Base-by-base conservation (phyloP, 805 yeast species). In the Myxozyma monticola region DNA sequence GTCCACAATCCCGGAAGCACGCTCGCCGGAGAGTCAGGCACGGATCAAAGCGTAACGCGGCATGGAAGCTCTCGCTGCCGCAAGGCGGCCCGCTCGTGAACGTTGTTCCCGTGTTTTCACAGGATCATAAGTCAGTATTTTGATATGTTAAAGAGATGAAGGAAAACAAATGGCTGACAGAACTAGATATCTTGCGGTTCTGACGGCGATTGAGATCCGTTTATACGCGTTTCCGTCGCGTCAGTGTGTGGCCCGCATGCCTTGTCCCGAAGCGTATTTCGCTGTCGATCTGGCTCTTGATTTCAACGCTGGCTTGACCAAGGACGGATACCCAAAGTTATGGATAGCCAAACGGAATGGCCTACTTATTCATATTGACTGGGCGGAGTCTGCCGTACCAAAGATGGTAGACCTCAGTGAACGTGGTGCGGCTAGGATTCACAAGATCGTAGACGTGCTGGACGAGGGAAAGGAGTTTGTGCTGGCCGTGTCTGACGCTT, bases 71-170 rank as follows among this genome's bases (percentile, higher is more conserved):
- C 50, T 68, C 44, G 55, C 60, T 28, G 1, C 35, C 49, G 30
- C 50, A 31, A 4, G 75, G 74, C 8, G 75, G 75, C n/a, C 49
- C 57, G 21, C 62, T 66, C 35, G 70, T 71, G 20, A 59, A 57
- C 14, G 60, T 65, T 9, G 61, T 60, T 37, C 74, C 75, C 1
- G 63, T 71, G 2, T 70, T 71, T 45, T 64, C 69, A 33, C 44
- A 46, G 14, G 68, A 69, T 43, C 61, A 66, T 24, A 56, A 57
- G 46, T 55, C 31, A 10, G 51, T 29, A n/a, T 10, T 12, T 17
- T 4, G 3, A n/a, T n/a, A n/a, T n/a, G n/a, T n/a, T n/a, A n/a
- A n/a, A n/a, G n/a, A n/a, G n/a, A n/a, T n/a, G n/a, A n/a, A n/a
- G n/a, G n/a, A n/a, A n/a, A n/a, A n/a, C n/a, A n/a, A n/a, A n/a